Evolutionary conservation across 2,329 filamentous ascomycete genomes (phyloP), one percentile per base, ranked within the genome.

Genomic region (Aspergillus uvarum): DNA sequence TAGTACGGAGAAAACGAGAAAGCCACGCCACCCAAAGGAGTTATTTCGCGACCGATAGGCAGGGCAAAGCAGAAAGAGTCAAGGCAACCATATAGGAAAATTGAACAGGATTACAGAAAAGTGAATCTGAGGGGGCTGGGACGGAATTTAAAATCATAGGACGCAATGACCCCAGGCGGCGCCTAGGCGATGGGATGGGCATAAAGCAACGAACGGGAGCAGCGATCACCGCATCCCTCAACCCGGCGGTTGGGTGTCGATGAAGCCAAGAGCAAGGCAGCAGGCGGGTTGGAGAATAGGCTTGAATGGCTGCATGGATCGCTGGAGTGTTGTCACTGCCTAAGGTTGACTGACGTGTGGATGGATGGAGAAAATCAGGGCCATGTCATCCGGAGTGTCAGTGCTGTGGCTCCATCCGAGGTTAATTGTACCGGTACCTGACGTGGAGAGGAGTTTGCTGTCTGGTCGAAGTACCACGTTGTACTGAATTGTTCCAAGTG

Each of bases 171-270:
- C 58, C 58, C 22, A 8, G 24, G 38, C 58, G 59, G 64, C 61
- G 62, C 59, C 65, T 66, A 66, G 66, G 57, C 16, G 38, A 63
- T 51, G 58, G 38, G 38, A 63, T 51, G 56, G 63, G 59, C 56
- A 63, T 63, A 38, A 65, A 68, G 63, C 63, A 61, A 60, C 67
- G 64, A 69, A 68, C 64, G 62, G 60, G 65, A 65, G 52, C 54
- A 31, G 29, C 54, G 16, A 52, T 56, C 62, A 62, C 62, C 51
- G 38, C 52, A 26, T 52, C 42, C 26, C 19, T 52, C 38, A 47
- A 24, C 29, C 54, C 53, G 63, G 51, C 54, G 59, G 60, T 65
- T 65, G 62, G 66, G 62, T 67, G 63, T 54, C 59, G 44, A 60
- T 62, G 58, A 61, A 63, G 62, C 60, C 58, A 58, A 47, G 52